Base-by-base conservation (phyloP, 192 early-diverging fungal species). In the Lobulomyces angularis region DNA sequence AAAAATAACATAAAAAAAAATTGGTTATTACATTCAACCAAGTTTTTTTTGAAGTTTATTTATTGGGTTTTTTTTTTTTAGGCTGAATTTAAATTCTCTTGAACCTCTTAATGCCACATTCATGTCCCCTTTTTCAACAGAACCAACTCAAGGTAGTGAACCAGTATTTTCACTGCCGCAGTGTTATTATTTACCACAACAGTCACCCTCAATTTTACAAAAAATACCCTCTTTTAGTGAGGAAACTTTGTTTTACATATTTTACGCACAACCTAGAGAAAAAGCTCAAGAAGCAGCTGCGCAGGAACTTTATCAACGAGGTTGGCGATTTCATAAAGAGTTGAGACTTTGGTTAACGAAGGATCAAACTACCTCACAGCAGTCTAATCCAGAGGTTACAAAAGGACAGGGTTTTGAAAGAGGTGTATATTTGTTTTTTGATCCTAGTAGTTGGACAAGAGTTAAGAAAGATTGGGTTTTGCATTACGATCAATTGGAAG, bases 251-350 rank as follows among this genome's bases (percentile, higher is more conserved):
- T 90, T 99, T 46, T 95, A 96, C 67, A 74, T 90, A 27, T 99
- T 99, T 62, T 97, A 99, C 63, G 82, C 84, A 9, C 78, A 89
- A 71, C 92, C 95, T n/a, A 74, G 84, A 36, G 90, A 93, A 40
- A 66, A 80, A 28, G 45, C 90, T 16, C 90, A 96, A 67, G 89
- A 95, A 51, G 81, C 80, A 5, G 86, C 88, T 4, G 90, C 92
- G 19, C 81, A 88, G 48, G 92, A 99, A 69, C 74, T 99, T 49
- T 81, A 86, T 59, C 78, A 75, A 53, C 77, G 95, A 25, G 79
- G 83, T 56, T 99, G 92, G 92, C 72, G 90, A 41, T 99, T 85
- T 62, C 95, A 99, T 71, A 90, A 88, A 58, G 87, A 92, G 44
- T 55, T 90, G 37, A 73, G 79, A 40, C 53, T 93, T 32, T 99